Evolutionary conservation across 108 stramenopile genomes (phyloP).

Genomic region (Cylindrotheca fusiformis): DNA sequence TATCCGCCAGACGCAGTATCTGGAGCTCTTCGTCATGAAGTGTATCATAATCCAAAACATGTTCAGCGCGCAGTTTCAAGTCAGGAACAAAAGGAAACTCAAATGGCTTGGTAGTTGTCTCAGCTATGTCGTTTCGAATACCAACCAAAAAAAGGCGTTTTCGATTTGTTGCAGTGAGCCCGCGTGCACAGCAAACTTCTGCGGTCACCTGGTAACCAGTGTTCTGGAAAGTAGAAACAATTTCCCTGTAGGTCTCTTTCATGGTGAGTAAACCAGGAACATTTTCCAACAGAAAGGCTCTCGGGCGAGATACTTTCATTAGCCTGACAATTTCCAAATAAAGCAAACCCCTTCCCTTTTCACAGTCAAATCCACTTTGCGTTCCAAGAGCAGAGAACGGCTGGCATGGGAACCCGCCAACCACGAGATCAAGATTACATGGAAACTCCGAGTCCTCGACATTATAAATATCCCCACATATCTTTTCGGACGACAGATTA

Average conservation of each 20-base stretch:
- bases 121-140: conserved; percentile 37
- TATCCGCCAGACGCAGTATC: conserved; percentile 43
- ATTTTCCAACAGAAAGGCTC: conserved; percentile 77
- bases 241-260: conserved; percentile 43
- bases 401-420: conserved; percentile 83
- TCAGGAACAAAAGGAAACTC: conserved; percentile 80
- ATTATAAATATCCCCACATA: conserved; percentile 59
- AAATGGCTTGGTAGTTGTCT: conserved; percentile 13
- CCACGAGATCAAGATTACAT: conserved; percentile 43
- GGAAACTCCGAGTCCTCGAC: conserved; percentile 35
- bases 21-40: conserved; percentile 43
- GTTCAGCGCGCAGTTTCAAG: conserved; percentile 49
- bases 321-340: conserved; percentile 73
- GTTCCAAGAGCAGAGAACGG: conserved; percentile 65
- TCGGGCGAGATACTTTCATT: conserved; percentile 54
- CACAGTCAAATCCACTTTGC: conserved; percentile 67
- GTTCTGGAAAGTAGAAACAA: conserved; percentile 50
- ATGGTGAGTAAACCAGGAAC: conserved; percentile 68
- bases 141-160: conserved; percentile 78
- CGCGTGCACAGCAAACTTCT: conserved; percentile 65
- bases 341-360: conserved; percentile 58
- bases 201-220: conserved; percentile 62
- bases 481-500: conserved; percentile 40
- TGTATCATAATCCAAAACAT: conserved; percentile 64
- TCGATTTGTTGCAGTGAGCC: conserved; percentile 60